Percentiles rank a stretch among this genome's conserved stretches.
Evolutionary conservation across 352 stramenopile species (phyloP).

Genomic region (Albugo candida): DNA sequence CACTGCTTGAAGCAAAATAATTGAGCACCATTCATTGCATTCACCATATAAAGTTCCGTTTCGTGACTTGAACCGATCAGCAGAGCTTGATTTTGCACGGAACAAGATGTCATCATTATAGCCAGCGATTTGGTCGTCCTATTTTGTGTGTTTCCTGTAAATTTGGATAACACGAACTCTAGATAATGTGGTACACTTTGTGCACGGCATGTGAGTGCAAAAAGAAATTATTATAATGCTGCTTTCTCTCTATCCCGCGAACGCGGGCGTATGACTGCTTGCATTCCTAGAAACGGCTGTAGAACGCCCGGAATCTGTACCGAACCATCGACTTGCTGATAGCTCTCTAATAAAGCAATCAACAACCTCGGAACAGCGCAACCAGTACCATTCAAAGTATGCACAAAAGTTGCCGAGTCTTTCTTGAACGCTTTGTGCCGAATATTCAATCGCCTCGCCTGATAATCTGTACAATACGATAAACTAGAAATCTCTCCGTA

Average conservation of each 20-base stretch:
- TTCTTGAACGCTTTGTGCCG: conserved; percentile 50
- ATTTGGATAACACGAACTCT: no score
- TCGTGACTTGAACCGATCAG: conserved; percentile 43
- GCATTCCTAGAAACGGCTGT: conserved; percentile 59
- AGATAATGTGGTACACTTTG: no score
- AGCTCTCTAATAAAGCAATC: conserved; percentile 72
- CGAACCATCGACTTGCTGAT: conserved; percentile 59
- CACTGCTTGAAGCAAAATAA: conserved; percentile 64
- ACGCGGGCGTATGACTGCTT: conserved; percentile 28
- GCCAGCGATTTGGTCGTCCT: no score
- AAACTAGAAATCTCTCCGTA: conserved; percentile 74
- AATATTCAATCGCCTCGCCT: conserved; percentile 71
- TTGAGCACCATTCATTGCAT: conserved; percentile 35
- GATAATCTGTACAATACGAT: conserved; percentile 82
- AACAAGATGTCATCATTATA: conserved; percentile 8
- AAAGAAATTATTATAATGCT: no score
- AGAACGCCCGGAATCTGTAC: conserved; percentile 61
- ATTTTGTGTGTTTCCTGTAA: no score
- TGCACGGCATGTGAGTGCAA: no score
- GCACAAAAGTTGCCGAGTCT: conserved; percentile 49
- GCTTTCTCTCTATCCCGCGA: no score
- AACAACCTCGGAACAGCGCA: conserved; percentile 63
- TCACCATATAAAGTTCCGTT: conserved; percentile 37
- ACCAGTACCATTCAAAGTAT: conserved; percentile 78
- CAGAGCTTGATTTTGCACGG: conserved; percentile 38